Percentiles rank a stretch among this genome's conserved stretches.
Conservation (phyloP, 2,329 filamentous ascomycete genomes). For the Teratosphaeriaceae sp. region DNA sequence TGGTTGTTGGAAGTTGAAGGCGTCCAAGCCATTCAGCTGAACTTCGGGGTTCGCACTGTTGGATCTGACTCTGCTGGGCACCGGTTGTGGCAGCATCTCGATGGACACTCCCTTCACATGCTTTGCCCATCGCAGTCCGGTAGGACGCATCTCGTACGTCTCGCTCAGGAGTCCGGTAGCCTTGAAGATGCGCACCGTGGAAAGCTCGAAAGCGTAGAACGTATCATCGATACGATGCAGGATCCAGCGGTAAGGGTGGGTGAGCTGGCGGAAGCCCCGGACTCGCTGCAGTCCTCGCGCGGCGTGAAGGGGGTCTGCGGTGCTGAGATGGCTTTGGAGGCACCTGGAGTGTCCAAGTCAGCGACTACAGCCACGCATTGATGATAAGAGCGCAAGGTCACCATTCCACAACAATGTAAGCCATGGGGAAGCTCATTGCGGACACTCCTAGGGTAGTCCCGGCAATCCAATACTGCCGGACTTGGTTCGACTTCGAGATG, state of each 20-base stretch:
- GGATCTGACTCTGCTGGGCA: not conserved
- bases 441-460: conserved; percentile 26
- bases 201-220: not conserved
- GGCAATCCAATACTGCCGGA: conserved; percentile 26
- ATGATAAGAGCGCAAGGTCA: conserved; percentile 5
- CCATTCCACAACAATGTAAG: conserved; percentile 35
- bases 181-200: not conserved
- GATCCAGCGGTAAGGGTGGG: conserved; percentile 1
- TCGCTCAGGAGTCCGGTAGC: not conserved
- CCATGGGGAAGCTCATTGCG: conserved; percentile 28
- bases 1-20: not conserved
- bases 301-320: conserved; percentile 13
- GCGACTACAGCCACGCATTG: not conserved
- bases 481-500: conserved; percentile 25
- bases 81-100: too few species aligned
- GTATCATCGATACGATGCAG: conserved; percentile 3
- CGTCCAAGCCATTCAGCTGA: not conserved
- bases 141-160: conserved; percentile 1
- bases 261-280: conserved; percentile 8
- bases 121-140: conserved; percentile 5
- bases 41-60: not conserved
- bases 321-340: conserved; percentile 32
- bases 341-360: conserved; percentile 18
- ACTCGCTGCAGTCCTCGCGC: conserved; percentile 11
- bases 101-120: too few species aligned